These are phyloP conservation scores for Phytopythium ostracodes DNA, from an alignment of 352 stramenopile species.

Conservation along the genomic window DNA sequence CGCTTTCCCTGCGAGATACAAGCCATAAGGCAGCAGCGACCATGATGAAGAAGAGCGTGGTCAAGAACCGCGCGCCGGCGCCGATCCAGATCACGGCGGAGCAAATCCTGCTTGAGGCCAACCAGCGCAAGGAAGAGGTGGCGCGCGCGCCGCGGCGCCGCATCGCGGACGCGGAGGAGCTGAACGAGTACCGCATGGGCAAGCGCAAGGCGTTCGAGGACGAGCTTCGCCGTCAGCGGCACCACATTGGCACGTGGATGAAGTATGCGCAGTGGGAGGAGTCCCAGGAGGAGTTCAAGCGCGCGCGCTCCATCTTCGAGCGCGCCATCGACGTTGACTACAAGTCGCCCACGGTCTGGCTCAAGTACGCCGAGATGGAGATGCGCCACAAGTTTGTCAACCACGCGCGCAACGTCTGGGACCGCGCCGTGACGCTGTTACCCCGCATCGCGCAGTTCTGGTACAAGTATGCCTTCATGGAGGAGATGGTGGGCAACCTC, in stretches of 20 bases:
- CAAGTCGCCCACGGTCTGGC: constrained; percentile 93
- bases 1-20: background rate
- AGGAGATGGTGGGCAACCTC: constrained; percentile 98
- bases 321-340: constrained; percentile 97
- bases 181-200: constrained; percentile 90
- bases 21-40: background rate
- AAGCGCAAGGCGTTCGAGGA: constrained; percentile 95
- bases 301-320: constrained; percentile 96
- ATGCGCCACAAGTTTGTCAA: constrained; percentile 99
- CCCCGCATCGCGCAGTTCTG: constrained; percentile 97
- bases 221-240: constrained; percentile 93
- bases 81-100: constrained; percentile 99
- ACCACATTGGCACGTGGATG: constrained; percentile 97
- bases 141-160: constrained; percentile 67
- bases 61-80: constrained; percentile 98
- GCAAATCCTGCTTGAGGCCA: constrained; percentile 95
- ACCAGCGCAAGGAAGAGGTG: constrained; percentile 85
- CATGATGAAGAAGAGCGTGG: constrained; percentile 84
- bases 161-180: constrained; percentile 90
- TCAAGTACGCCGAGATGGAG: constrained; percentile 99
- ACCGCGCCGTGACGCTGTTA: constrained; percentile 92
- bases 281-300: constrained; percentile 97
- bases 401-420: constrained; percentile 96
- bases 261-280: constrained; percentile 99
- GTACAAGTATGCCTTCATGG: constrained; percentile 99